Percentiles rank a stretch among this genome's conserved stretches.
Conservation (phyloP, 768 basidiomycete species). For the Rhizopogon rudus region DNA sequence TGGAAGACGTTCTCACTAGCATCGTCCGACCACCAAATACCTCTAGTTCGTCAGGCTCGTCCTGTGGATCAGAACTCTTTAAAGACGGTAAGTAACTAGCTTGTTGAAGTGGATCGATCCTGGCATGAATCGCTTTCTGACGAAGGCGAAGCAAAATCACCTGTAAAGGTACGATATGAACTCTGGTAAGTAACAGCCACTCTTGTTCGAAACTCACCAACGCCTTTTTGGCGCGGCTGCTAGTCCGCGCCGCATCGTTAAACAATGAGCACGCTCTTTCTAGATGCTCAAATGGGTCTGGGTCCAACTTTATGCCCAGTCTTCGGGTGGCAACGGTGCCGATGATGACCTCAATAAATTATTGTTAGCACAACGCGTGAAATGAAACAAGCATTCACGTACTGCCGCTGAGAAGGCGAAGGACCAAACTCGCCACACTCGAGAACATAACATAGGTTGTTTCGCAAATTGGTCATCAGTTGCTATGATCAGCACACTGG, state of each 20-base stretch:
- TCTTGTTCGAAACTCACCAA: slow-evolving; percentile 30
- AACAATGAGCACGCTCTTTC: slow-evolving; percentile 44
- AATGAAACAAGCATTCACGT: slow-evolving; percentile 14
- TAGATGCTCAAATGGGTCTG: slow-evolving; percentile 41
- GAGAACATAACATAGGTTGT: slow-evolving; percentile 40
- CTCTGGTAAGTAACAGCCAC: not conserved
- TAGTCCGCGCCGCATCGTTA: slow-evolving; percentile 36
- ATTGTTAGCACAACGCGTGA: not conserved
- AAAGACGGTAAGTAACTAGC: slow-evolving; percentile 11
- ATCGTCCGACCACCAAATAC: slow-evolving; percentile 31
- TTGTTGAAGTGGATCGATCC: slow-evolving; percentile 10
- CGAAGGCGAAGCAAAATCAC: slow-evolving; percentile 42
- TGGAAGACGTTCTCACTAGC: slow-evolving; percentile 14
- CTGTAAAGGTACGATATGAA: slow-evolving; percentile 19
- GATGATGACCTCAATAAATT: slow-evolving; percentile 38
- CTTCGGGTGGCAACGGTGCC: slow-evolving; percentile 50
- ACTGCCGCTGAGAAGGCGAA: slow-evolving; percentile 52
- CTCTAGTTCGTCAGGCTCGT: slow-evolving; percentile 22
- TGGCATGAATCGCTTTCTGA: slow-evolving; percentile 34
- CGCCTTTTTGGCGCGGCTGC: slow-evolving; percentile 44
- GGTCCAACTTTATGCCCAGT: slow-evolving; percentile 37
- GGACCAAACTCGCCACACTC: slow-evolving; percentile 60
- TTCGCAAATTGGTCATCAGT: slow-evolving; percentile 37
- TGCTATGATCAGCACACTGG: slow-evolving; percentile 39
- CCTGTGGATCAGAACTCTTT: not conserved